Evolutionary conservation across 2,329 filamentous ascomycete genomes (phyloP), one percentile per base, ranked within the genome.

Genomic region (Cadophora sp.): DNA sequence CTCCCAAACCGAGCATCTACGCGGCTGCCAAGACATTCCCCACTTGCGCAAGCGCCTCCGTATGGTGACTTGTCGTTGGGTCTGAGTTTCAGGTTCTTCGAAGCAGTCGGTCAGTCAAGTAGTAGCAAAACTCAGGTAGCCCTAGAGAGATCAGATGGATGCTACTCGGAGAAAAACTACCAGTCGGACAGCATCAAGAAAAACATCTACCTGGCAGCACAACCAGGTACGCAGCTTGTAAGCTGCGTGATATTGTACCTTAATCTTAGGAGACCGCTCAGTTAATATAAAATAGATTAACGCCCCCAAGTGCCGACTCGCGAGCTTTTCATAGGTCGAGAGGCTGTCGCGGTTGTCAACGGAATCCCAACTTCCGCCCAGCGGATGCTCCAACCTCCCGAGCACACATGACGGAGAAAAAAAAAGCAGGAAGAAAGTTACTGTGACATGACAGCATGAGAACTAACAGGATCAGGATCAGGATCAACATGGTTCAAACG

Each of bases 271-370:
- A 67, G 63, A 56, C 68, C 64, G 65, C 62, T 37, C 51, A 60
- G 50, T 26, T 50, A 65, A 68, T 66, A 60, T 69, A 66, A 65
- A 59, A 61, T 70, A 73, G 66, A 70, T 68, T 64, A 70, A 69
- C 46, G 43, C 46, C 62, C 55, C 59, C 65, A 70, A 68, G 65
- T 70, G 65, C 69, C 69, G 68, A 37, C 55, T 62, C 46, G 50
- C 50, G 58, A 59, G 46, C 5, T 48, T 53, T 6, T 37, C 64
- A 64, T 62, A 43, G 60, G 53, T 31, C 53, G 19, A 48, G 55
- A 40, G 53, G 43, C 34, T 55, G 24, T 56, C 50, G 51, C 34
- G 48, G 37, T 58, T 58, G 34, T 64, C 59, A 27, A 64, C 64
- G 59, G 64, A 67, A 53, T 56, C 37, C 43, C 48, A 61, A 24